These are phyloP conservation scores for Dunaliella primolecta DNA, from an alignment of 139 green algal genomes.

Conservation along the genomic window DNA sequence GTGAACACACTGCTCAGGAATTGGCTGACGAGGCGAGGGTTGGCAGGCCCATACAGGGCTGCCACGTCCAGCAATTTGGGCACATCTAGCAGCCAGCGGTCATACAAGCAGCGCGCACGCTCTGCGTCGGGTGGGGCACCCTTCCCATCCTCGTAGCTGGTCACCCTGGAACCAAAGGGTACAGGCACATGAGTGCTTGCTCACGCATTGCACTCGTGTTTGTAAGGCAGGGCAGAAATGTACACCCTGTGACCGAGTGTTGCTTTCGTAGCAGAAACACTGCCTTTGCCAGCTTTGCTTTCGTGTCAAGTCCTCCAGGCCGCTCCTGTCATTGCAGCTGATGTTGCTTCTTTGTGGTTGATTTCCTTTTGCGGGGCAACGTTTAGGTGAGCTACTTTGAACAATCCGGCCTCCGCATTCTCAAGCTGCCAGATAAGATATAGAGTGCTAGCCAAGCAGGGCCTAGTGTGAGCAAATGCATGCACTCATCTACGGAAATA, in stretches of 20 bases:
- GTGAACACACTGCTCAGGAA: constrained; percentile 50
- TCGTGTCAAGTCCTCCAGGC: background rate
- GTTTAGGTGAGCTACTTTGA: no score
- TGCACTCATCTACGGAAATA: no score
- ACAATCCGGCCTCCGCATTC: no score
- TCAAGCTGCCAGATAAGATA: no score
- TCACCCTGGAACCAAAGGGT: constrained; percentile 6
- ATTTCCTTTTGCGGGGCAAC: background rate
- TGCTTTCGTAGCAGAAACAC: background rate
- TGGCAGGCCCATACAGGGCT: constrained; percentile 59
- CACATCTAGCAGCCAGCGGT: constrained; percentile 56
- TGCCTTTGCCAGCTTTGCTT: background rate
- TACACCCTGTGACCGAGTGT: background rate
- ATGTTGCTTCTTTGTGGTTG: background rate
- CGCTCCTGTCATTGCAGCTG: background rate
- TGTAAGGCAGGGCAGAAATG: no score
- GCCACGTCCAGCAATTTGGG: constrained; percentile 74
- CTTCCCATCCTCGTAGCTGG: background rate
- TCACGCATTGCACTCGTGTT: background rate
- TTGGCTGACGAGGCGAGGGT: constrained; percentile 39
- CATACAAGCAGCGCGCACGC: background rate
- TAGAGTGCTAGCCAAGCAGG: no score
- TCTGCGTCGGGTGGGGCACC: background rate
- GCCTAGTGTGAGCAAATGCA: no score
- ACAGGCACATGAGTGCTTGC: no score